Evolutionary conservation across 805 yeast species (phyloP).

Genomic region (Kazachstania viticola): DNA sequence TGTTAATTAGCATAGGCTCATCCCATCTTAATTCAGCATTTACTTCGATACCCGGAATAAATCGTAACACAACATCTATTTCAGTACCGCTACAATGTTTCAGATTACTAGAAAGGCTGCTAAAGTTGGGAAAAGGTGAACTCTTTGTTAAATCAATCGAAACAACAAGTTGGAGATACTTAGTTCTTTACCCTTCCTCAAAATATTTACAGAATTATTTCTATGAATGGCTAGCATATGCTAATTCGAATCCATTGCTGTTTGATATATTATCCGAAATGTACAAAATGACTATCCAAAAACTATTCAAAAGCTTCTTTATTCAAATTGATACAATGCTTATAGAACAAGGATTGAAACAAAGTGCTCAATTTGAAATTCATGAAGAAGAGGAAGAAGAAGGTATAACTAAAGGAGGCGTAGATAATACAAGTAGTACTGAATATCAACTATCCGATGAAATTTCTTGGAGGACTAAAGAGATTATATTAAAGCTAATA

Average conservation of each 20-base stretch:
- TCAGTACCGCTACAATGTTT: conserved; percentile 35
- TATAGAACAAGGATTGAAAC: conserved; percentile 26
- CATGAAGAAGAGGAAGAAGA: conserved; percentile 38
- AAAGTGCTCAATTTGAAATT: conserved; percentile 26
- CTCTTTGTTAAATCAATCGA: conserved; percentile 37
- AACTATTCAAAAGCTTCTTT: conserved; percentile 31
- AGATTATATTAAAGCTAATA: conserved; percentile 28
- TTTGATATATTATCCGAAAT: conserved; percentile 41
- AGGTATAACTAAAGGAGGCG: conserved; percentile 26
- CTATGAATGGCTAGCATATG: conserved; percentile 48
- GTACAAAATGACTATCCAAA: conserved; percentile 34
- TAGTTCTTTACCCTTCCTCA: conserved; percentile 36
- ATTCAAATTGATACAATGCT: conserved; percentile 33
- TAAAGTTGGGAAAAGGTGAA: conserved; percentile 40
- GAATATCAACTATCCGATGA: conserved; percentile 12
- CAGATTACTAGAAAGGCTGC: conserved; percentile 46
- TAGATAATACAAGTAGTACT: not conserved
- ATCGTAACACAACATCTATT: conserved; percentile 35
- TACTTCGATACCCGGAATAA: conserved; percentile 31
- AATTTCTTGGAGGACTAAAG: conserved; percentile 34
- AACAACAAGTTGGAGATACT: conserved; percentile 49
- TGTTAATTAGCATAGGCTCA: conserved; percentile 13
- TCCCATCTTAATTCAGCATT: conserved; percentile 9
- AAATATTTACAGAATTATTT: conserved; percentile 36
- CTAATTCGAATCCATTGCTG: conserved; percentile 40